Evolutionary conservation across 108 stramenopile genomes (phyloP), one percentile per base, ranked within the genome.

Genomic region (Skeletonema grethae): DNA sequence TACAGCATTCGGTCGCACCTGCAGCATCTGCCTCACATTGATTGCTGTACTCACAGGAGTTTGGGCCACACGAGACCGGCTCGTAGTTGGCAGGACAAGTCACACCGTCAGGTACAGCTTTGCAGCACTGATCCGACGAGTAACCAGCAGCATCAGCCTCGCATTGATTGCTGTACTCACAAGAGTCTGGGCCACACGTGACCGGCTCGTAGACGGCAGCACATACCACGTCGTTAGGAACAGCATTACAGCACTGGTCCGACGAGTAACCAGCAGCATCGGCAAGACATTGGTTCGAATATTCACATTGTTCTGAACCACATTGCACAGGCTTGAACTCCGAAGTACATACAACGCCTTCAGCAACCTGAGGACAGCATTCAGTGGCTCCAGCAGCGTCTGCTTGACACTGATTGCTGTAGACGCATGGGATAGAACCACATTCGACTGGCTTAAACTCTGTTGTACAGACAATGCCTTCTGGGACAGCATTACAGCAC

Each of bases 401-500:
- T 6, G 46, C 46, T 16, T 48, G 16, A 48, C 46, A 48, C 5
- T 18, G n/a, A 48, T 18, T 48, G n/a, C 18, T 48, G n/a, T 48
- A 48, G 11, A 48, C 46, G 46, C 46, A 48, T n/a, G 46, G 46
- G 18, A 48, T 48, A 5, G 16, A 18, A 18, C 46, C 46, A 16
- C 46, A 48, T 18, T 48, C 46, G 18, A 48, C 46, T 18, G 46
- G 46, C n/a, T n/a, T 18, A 18, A 18, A n/a, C 0, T 18, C 18
- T 0, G 46, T 4, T 18, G 18, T 18, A 48, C 46, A 48, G 18
- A 7, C 15, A 2, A 48, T 18, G 4, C 46, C 46, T 6, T 48
- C 46, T n/a, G 46, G 46, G 5, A 48, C 46, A 18, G 46, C 46
- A 48, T 48, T 48, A 16, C 46, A 48, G 46, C 46, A 48, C 46